These are phyloP conservation scores for Straminergon stramineum DNA, from an alignment of 225 moss, liverwort and hornwort species.

Conservation along the genomic window DNA sequence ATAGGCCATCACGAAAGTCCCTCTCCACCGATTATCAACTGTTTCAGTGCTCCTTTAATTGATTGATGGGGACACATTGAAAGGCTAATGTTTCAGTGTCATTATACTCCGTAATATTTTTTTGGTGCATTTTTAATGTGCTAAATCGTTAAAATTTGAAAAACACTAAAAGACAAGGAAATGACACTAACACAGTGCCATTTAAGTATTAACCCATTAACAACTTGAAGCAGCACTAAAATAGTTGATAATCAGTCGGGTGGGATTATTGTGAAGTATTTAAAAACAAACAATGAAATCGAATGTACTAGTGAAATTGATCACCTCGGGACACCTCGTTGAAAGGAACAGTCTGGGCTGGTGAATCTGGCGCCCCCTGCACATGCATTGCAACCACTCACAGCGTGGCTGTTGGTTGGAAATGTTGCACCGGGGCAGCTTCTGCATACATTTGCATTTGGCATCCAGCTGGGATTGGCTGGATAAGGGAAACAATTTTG, in stretches of 20 bases:
- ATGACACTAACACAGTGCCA: background rate
- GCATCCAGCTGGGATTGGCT: constrained; percentile 3
- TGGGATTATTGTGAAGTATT: background rate
- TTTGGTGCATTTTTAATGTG: background rate
- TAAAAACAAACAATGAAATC: background rate
- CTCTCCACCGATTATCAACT: background rate
- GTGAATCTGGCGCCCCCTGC: background rate
- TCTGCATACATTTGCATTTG: constrained; percentile 3
- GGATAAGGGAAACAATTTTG: background rate
- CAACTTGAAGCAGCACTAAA: background rate
- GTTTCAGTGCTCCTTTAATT: background rate
- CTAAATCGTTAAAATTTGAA: background rate
- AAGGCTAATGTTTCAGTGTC: background rate
- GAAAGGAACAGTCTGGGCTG: background rate
- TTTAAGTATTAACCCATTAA: background rate
- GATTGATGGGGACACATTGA: background rate
- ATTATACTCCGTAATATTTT: background rate
- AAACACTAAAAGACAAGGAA: background rate
- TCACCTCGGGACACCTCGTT: constrained; percentile 32
- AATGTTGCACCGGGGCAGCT: background rate
- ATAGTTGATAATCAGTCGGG: background rate
- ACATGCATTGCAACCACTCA: constrained; percentile 12
- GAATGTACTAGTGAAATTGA: background rate
- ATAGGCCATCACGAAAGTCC: background rate
- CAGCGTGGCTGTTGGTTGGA: constrained; percentile 2